These are phyloP conservation scores for Tricholoma bakamatsutake DNA, from an alignment of 768 basidiomycete species.

Conservation along the genomic window DNA sequence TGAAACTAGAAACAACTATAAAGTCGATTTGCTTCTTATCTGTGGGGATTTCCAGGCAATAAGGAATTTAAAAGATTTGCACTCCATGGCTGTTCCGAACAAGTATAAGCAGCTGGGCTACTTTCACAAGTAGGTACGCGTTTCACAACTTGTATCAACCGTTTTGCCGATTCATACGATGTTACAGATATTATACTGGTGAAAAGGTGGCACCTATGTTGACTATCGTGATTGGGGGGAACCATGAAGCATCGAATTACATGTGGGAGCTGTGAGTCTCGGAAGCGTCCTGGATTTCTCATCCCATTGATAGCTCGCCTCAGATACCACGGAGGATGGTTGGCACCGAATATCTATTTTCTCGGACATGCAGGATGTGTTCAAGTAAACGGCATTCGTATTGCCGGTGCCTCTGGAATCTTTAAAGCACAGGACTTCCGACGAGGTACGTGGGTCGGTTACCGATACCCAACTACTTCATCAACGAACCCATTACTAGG, in stretches of 20 bases:
- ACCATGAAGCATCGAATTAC: slow-evolving; percentile 96
- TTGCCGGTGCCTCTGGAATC: slow-evolving; percentile 91
- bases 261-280: slow-evolving; percentile 85
- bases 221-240: slow-evolving; percentile 94
- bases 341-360: slow-evolving; percentile 96
- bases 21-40: slow-evolving; percentile 81
- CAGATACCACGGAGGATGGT: slow-evolving; percentile 95
- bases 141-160: slow-evolving; percentile 4
- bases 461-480: not conserved
- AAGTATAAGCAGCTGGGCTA: slow-evolving; percentile 84
- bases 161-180: not conserved
- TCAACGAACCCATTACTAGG: slow-evolving; percentile 35
- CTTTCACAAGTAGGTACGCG: slow-evolving; percentile 64
- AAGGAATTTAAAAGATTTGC: slow-evolving; percentile 77
- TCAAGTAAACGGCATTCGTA: slow-evolving; percentile 79
- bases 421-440: slow-evolving; percentile 75
- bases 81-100: slow-evolving; percentile 85
- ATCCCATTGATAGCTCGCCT: not conserved
- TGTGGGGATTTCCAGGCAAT: slow-evolving; percentile 97
- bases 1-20: slow-evolving; percentile 55
- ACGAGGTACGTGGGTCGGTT: slow-evolving; percentile 40
- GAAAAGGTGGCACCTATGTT: slow-evolving; percentile 75
- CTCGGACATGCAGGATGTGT: slow-evolving; percentile 89
- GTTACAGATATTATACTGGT: slow-evolving; percentile 78
- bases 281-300: not conserved